Percentiles rank a stretch among this genome's conserved stretches.
phyloP scores from a whole-genome alignment of 225 moss, liverwort and hornwort species.

The Bryum argenteum region DNA sequence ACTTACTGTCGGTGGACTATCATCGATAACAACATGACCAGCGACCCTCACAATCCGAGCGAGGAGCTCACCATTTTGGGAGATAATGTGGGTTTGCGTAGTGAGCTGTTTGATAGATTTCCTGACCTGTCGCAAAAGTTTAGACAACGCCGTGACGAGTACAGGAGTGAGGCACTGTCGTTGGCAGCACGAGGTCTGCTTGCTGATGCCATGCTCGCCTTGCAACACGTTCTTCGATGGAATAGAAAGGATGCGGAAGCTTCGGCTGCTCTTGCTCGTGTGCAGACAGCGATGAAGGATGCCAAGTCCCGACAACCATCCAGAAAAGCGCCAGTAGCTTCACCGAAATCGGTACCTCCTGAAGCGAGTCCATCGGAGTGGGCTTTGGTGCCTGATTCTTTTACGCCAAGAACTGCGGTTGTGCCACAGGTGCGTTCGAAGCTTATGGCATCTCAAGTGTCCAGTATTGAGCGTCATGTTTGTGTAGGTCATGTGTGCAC shows the following conservation, averaged over 20 bases:
- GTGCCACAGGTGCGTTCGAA: constrained; percentile 4
- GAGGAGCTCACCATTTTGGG: constrained; percentile 14
- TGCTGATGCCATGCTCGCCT: constrained; percentile 26
- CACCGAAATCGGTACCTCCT: not conserved
- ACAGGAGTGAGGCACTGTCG: constrained; percentile 17
- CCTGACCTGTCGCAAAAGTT: constrained; percentile 15
- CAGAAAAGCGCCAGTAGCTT: not conserved
- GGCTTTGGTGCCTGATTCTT: constrained; percentile 15
- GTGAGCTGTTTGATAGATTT: constrained; percentile 21
- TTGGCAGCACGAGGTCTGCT: constrained; percentile 19
- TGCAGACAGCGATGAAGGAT: constrained; percentile 13
- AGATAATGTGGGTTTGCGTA: constrained; percentile 30
- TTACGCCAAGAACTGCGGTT: not conserved
- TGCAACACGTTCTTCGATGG: constrained; percentile 33
- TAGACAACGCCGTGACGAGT: constrained; percentile 10
- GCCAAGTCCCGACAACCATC: not conserved
- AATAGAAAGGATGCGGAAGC: constrained; percentile 24
- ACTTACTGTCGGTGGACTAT: constrained; percentile 36
- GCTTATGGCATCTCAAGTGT: not conserved
- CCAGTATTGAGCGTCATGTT: no score
- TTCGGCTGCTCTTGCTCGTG: constrained; percentile 12
- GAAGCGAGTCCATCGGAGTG: constrained; percentile 1
- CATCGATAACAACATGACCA: constrained; percentile 25
- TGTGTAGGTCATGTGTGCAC: no score
- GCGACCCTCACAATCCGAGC: constrained; percentile 26